These are phyloP conservation scores for Aphanocladium album DNA, from an alignment of 2,329 filamentous ascomycete species.

Conservation along the genomic window DNA sequence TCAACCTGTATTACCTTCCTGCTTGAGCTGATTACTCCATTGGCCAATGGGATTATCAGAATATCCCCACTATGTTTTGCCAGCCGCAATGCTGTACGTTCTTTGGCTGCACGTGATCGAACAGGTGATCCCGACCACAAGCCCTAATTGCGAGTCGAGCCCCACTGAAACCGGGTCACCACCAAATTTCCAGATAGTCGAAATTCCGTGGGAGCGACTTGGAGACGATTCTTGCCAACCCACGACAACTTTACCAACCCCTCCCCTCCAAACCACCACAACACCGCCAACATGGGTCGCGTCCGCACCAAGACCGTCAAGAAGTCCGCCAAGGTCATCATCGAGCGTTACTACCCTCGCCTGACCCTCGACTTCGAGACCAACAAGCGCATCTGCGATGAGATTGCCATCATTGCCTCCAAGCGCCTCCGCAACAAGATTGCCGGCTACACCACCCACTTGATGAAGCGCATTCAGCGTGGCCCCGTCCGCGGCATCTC, in stretches of 20 bases:
- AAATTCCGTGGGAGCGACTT: conserved; percentile 2
- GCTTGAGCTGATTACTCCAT: no score
- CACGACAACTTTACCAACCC: conserved; percentile 20
- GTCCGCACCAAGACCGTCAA: conserved; percentile 67
- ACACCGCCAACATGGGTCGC: conserved; percentile 63
- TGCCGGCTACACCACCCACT: conserved; percentile 95
- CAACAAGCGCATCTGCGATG: conserved; percentile 99
- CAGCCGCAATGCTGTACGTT: no score
- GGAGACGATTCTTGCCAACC: not conserved
- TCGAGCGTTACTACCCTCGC: conserved; percentile 97
- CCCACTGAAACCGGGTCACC: conserved; percentile 20
- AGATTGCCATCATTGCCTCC: conserved; percentile 97
- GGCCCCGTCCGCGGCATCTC: conserved; percentile 99
- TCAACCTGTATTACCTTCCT: no score
- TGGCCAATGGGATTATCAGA: not conserved
- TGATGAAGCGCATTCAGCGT: conserved; percentile 99
- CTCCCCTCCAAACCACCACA: conserved; percentile 29
- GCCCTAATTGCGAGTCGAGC: conserved; percentile 26
- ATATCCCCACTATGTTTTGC: not conserved
- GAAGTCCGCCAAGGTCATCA: conserved; percentile 97
- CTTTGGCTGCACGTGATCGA: conserved; percentile 27
- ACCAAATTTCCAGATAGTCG: conserved; percentile 23
- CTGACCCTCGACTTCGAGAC: conserved; percentile 99
- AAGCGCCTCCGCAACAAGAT: conserved; percentile 99
- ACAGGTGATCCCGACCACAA: conserved; percentile 18